phyloP scores from a whole-genome alignment of 2,329 filamentous ascomycete genomes.

The Microthyrium microscopicum region DNA sequence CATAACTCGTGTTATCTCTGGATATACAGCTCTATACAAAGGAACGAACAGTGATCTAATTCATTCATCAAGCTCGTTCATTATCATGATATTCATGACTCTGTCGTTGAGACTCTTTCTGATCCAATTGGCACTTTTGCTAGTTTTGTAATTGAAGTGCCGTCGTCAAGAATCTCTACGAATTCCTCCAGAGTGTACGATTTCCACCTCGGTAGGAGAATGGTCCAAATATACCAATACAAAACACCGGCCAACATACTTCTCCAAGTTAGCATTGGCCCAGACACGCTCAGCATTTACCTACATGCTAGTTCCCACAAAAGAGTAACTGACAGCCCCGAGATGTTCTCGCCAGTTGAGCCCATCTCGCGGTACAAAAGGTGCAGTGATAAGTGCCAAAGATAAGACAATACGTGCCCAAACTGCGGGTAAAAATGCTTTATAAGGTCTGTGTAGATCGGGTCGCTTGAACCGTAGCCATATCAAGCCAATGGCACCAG shows the following conservation, averaged over 20 bases:
- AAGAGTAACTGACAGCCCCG: constrained; percentile 36
- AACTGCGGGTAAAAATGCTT: constrained; percentile 7
- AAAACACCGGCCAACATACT: constrained; percentile 41
- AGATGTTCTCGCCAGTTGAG: constrained; percentile 29
- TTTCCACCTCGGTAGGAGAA: constrained; percentile 40
- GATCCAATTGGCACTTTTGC: constrained; percentile 11
- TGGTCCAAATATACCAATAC: constrained; percentile 56
- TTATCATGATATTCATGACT: no score
- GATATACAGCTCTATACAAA: no score
- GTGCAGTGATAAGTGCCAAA: constrained; percentile 28
- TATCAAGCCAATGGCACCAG: constrained; percentile 40
- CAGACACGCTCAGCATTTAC: constrained; percentile 13
- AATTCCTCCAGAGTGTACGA: constrained; percentile 48
- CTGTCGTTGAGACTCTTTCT: background rate
- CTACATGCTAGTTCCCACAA: constrained; percentile 36
- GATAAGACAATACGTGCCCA: constrained; percentile 1
- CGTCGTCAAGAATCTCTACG: constrained; percentile 43
- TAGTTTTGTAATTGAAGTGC: constrained; percentile 48
- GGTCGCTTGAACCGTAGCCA: constrained; percentile 44
- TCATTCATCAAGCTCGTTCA: no score
- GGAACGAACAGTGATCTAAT: no score
- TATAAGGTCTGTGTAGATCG: constrained; percentile 43
- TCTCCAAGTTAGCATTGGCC: constrained; percentile 6
- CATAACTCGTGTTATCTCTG: no score
- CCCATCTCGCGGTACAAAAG: constrained; percentile 42